These are phyloP conservation scores for Colletotrichum sp. DNA, from an alignment of 2,329 filamentous ascomycete genomes.

Conservation along the genomic window DNA sequence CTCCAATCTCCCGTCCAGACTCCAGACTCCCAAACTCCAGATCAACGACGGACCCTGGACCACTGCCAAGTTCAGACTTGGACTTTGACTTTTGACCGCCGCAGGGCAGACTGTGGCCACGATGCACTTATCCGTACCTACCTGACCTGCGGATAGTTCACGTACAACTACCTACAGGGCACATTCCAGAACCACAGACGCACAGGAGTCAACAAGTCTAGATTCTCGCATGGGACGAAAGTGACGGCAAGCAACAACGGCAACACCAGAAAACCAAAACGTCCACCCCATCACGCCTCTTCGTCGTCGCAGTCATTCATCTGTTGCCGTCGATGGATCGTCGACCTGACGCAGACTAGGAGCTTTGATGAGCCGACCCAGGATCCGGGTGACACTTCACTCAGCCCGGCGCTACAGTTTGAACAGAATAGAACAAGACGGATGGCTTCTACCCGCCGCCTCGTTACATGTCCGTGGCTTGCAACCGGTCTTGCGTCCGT, in stretches of 20 bases:
- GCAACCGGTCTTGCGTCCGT: not conserved
- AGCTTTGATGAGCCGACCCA: not conserved
- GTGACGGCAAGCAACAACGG: not conserved
- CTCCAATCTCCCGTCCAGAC: not conserved
- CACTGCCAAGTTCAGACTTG: not conserved
- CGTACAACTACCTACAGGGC: not conserved
- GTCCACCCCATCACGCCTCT: not conserved
- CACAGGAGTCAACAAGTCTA: not conserved
- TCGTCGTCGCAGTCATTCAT: not conserved
- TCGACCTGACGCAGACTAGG: not conserved
- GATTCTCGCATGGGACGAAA: not conserved
- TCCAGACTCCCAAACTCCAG: not conserved
- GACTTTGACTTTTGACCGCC: not conserved
- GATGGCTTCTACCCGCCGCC: conserved; percentile 14
- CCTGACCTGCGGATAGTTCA: not conserved
- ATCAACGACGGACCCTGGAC: not conserved
- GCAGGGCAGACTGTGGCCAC: not conserved
- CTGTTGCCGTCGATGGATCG: not conserved
- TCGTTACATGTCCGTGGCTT: conserved; percentile 4
- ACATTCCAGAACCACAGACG: not conserved
- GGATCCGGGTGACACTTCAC: not conserved
- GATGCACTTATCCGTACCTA: not conserved
- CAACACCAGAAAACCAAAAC: not conserved
- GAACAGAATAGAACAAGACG: conserved; percentile 1
- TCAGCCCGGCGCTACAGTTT: not conserved